Evolutionary conservation across 2,329 filamentous ascomycete genomes (phyloP), one percentile per base, ranked within the genome.

Genomic region (Shiraia sp.): DNA sequence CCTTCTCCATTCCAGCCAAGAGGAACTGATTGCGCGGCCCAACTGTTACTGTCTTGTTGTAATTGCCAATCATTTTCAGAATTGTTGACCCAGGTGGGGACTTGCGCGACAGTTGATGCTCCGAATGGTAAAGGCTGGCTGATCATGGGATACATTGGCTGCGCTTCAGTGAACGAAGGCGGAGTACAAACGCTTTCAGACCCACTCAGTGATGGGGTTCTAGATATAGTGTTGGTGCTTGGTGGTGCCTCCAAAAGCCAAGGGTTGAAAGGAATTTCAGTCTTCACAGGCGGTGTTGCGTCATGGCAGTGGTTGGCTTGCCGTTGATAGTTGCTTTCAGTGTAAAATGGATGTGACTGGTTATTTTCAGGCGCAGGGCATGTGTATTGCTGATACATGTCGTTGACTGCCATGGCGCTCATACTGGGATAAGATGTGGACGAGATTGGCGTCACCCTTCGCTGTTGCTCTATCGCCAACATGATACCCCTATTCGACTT

Each of bases 131-230:
- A 25, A 16, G 38, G 40, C 5, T 45, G 45, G 19, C 42, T 38
- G 2, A 35, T 23, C 10, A 42, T 13, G 13, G 38, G 34, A 12
- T 40, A 49, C 24, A 36, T 15, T 15, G 35, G 17, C 15, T 42
- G 25, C 9, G 36, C 24, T 3, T 38, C 46, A 17, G 33, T 36
- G 29, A 42, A 45, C 3, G 42, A 8, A 5, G 19, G 40, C 36
- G 47, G 53, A 8, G 50, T 55, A n/a, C 45, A 40, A 12, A 45
- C 25, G 14, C 32, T 33, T 17, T 53, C 51, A 10, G 49, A 48
- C 3, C 47, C 38, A 10, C 44, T 47, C 14, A 44, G 39, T 1
- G 55, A 51, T 4, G 50, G 36, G 10, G 28, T 41, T 19, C 47
- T 53, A 3, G 55, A 55, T 2, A 48, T 13, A 3, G 55, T 46